Percentiles rank a stretch among this genome's conserved stretches.
Conservation (phyloP, 2,329 filamentous ascomycete species). For the Xylaria sp. region DNA sequence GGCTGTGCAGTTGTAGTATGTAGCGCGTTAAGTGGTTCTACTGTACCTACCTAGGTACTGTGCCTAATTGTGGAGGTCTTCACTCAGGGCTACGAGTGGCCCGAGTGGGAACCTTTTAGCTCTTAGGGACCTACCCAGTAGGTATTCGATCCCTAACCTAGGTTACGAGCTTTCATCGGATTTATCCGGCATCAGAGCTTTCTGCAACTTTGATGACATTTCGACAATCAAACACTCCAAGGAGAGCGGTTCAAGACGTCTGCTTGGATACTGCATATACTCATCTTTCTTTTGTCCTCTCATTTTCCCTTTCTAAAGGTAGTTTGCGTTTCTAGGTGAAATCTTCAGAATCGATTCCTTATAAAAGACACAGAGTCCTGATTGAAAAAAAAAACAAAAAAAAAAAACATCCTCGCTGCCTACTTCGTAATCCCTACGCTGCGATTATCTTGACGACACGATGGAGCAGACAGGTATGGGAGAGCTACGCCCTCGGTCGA, state of each 20-base stretch:
- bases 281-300: background rate
- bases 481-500: constrained; percentile 31
- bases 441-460: constrained; percentile 16
- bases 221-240: background rate
- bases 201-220: constrained; percentile 3
- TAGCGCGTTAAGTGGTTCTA: constrained; percentile 12
- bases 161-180: constrained; percentile 5
- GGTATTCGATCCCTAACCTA: background rate
- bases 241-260: background rate
- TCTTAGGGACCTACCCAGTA: background rate
- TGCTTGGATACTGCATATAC: constrained; percentile 1
- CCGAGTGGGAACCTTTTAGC: background rate
- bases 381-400: background rate
- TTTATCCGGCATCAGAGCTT: constrained; percentile 15
- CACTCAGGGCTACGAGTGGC: background rate
- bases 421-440: background rate
- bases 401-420: background rate
- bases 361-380: background rate
- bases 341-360: background rate
- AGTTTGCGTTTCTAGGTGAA: background rate
- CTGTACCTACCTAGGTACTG: too few relatives aligned
- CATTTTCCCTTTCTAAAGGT: background rate
- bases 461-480: constrained; percentile 37
- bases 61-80: background rate
- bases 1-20: constrained; percentile 1